A percentile compares a stretch with the other conserved stretches of the same genome.
Conservation (phyloP, 306 rosid genomes). For the Trifolium dubium region DNA sequence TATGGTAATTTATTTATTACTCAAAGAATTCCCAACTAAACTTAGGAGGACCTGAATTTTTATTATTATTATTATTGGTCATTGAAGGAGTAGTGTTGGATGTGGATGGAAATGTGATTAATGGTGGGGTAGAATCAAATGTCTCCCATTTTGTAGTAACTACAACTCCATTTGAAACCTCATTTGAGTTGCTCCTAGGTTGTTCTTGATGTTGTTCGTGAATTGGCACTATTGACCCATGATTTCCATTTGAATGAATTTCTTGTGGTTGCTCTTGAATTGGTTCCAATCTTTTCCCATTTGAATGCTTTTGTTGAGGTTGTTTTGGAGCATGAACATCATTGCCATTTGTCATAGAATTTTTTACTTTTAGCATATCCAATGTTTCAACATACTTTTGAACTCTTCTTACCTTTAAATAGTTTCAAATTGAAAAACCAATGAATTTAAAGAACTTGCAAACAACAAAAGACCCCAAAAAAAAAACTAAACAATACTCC, state of each 20-base stretch:
- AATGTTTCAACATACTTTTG: constrained; percentile 92
- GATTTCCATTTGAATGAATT: constrained; percentile 33
- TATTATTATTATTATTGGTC: constrained; percentile 23
- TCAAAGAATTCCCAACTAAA: constrained; percentile 89
- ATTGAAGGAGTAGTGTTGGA: constrained; percentile 45
- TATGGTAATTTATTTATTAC: constrained; percentile 40
- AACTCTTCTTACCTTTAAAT: constrained; percentile 84
- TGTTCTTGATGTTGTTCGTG: constrained; percentile 54
- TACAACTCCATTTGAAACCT: constrained; percentile 52
- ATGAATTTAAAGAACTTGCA: neutral
- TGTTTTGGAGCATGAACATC: constrained; percentile 43
- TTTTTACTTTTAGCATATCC: constrained; percentile 79
- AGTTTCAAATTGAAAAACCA: constrained; percentile 9
- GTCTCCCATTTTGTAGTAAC: constrained; percentile 95
- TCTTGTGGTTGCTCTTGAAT: constrained; percentile 58
- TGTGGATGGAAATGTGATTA: constrained; percentile 51
- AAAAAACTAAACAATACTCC: neutral
- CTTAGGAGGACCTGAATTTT: constrained; percentile 60
- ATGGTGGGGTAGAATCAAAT: constrained; percentile 66
- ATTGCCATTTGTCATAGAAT: constrained; percentile 54
- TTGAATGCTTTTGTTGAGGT: constrained; percentile 50
- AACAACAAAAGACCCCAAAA: neutral
- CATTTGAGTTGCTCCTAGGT: constrained; percentile 45
- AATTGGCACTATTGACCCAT: constrained; percentile 50
- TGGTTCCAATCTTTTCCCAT: constrained; percentile 53